Evolutionary conservation across 441 rosid species (phyloP).

Genomic region (Geranium incanum): DNA sequence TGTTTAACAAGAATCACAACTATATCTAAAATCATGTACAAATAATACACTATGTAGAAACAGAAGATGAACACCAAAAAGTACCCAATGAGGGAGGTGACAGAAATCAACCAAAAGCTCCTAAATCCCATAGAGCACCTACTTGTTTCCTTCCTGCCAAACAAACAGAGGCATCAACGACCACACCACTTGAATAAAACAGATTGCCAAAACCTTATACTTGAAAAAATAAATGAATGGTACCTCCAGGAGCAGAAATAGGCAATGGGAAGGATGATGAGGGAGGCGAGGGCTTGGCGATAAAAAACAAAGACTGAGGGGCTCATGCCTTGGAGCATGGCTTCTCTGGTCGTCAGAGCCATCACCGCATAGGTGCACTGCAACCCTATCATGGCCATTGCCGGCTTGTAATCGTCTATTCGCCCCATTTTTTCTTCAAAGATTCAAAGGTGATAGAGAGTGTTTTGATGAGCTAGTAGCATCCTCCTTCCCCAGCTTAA

Average conservation of each 20-base stretch:
- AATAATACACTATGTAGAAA: not conserved
- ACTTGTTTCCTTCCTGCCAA: not conserved
- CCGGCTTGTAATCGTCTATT: constrained; percentile 30
- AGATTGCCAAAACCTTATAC: too few species aligned
- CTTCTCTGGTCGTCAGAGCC: constrained; percentile 39
- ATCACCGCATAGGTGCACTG: constrained; percentile 37
- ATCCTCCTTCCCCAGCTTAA: too few species aligned
- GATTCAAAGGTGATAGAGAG: too few species aligned
- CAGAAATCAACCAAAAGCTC: constrained; percentile 40
- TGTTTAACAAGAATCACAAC: too few species aligned
- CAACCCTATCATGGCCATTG: constrained; percentile 39
- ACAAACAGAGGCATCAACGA: too few species aligned
- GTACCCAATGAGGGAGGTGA: constrained; percentile 48
- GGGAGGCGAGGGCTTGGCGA: constrained; percentile 38
- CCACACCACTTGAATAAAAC: too few species aligned
- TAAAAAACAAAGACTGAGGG: constrained; percentile 30
- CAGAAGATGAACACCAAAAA: too few species aligned
- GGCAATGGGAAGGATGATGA: constrained; percentile 23
- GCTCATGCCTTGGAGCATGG: constrained; percentile 41
- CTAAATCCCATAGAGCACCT: constrained; percentile 25
- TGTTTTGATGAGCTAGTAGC: too few species aligned
- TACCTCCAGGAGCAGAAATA: constrained; percentile 7
- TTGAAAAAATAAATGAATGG: too few species aligned
- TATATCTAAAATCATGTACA: not conserved
- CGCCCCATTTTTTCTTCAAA: constrained; percentile 21